Percentiles rank a stretch among this genome's conserved stretches.
Evolutionary conservation across 805 yeast species (phyloP).

Genomic region (Debaryomyces hansenii): DNA sequence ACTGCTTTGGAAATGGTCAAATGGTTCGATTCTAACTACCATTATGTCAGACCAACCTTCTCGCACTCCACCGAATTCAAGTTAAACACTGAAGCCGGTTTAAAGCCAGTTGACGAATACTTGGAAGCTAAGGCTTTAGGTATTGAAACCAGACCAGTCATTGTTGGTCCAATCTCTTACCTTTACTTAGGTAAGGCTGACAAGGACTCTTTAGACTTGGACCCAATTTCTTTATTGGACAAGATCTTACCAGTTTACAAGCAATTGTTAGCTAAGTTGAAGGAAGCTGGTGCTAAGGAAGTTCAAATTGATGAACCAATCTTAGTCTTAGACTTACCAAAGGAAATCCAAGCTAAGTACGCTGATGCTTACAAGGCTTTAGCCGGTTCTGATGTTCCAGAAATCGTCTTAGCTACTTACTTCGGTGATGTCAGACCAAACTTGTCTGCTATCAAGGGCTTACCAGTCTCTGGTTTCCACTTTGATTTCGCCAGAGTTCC

Average conservation of each 20-base stretch:
- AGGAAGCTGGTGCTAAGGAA: conserved; percentile 90
- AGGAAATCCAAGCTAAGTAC: conserved; percentile 79
- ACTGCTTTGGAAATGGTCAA: conserved; percentile 99
- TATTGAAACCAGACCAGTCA: conserved; percentile 94
- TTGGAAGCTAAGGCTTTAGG: conserved; percentile 97
- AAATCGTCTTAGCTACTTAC: conserved; percentile 83
- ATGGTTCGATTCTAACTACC: conserved; percentile 99
- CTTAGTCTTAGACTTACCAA: conserved; percentile 90
- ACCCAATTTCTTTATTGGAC: conserved; percentile 86
- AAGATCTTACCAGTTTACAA: conserved; percentile 92
- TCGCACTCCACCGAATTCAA: conserved; percentile 93
- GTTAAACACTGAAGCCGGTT: conserved; percentile 69
- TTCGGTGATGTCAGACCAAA: conserved; percentile 99
- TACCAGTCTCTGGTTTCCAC: conserved; percentile 95
- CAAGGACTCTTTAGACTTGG: conserved; percentile 93
- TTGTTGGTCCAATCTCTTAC: conserved; percentile 96
- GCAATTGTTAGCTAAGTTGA: conserved; percentile 82
- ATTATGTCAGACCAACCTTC: conserved; percentile 99
- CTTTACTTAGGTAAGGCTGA: conserved; percentile 96
- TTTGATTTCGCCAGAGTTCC: conserved; percentile 95
- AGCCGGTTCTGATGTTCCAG: conserved; percentile 67
- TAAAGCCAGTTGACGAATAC: conserved; percentile 96
- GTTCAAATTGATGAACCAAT: conserved; percentile 98
- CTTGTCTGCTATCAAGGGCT: conserved; percentile 80
- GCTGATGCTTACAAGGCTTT: conserved; percentile 82